Evolutionary conservation across 2,329 filamentous ascomycete genomes (phyloP), one percentile per base, ranked within the genome.

Genomic region (Monascus ruber): DNA sequence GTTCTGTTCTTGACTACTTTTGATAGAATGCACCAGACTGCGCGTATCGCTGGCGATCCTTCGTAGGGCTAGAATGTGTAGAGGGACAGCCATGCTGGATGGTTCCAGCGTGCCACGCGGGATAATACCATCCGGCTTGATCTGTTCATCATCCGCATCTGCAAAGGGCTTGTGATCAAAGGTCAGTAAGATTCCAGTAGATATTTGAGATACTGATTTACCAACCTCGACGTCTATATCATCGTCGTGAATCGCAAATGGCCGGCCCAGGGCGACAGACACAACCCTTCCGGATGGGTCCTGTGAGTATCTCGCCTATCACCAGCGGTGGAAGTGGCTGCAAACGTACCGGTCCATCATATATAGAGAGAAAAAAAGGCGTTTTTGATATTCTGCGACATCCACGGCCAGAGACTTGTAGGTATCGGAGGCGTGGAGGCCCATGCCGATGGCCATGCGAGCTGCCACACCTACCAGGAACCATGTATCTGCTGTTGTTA

Each of bases 321-420:
- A 34, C 32, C n/a, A 34, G 11, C 11, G 11, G 11, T 11, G 24
- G 32, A 34, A 11, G 31, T 5, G 5, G 26, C n/a, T 5, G 5
- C 9, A 11, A 37, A 33, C 47, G 4, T 45, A 53, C 50, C 49
- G 62, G 49, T 71, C 67, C 67, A 70, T 70, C 66, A 70, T 70
- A 35, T 70, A 71, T 4, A 71, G 52, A 1, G 63, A 68, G 33
- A 65, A 69, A 47, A 70, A 70, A 1, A 70, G 44, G 2, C 67
- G 56, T 35, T 69, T 70, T 5, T 63, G 56, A 31, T 58, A 52
- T 37, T 69, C 51, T 4, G 49, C 49, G 4, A 56, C 51, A 37
- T 64, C 57, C 0, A 51, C 35, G 4, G 63, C 46, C 1, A 67
- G 34, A 4, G 35, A 44, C 5, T 54, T 50, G 33, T 67, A 68